Conservation (phyloP, 257 asterid genomes). For the Orobanche coerulescens region DNA sequence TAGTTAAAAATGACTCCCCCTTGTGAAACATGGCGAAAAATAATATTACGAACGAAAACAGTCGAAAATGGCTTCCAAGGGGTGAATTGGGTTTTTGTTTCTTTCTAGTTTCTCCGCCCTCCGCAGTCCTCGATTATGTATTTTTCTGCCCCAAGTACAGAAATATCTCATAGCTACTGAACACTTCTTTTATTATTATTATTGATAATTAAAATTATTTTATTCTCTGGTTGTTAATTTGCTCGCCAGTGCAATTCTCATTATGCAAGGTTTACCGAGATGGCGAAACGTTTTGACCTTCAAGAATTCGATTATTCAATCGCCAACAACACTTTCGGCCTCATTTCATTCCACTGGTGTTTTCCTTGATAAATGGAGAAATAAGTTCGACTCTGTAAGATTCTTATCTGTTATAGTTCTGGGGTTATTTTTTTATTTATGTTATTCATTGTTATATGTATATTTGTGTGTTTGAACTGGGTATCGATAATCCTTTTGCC, state of each 20-base stretch:
- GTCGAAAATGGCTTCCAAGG: no score
- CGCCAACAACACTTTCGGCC: slow-evolving; percentile 29
- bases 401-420: not conserved
- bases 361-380: slow-evolving; percentile 42
- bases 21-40: no score
- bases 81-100: no score
- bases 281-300: slow-evolving; percentile 45
- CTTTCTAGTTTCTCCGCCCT: no score
- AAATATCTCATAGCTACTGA: no score
- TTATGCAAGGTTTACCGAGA: slow-evolving; percentile 54
- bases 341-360: slow-evolving; percentile 49
- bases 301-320: slow-evolving; percentile 33
- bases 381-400: slow-evolving; percentile 48
- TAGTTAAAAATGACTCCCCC: no score
- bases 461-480: not conserved
- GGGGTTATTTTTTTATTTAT: not conserved
- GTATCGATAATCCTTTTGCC: not conserved
- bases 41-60: no score
- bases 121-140: no score
- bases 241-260: not conserved
- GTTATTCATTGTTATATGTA: not conserved
- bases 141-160: no score
- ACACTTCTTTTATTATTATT: no score
- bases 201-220: no score
- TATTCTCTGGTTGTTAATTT: not conserved